Base-by-base conservation (phyloP, 2,329 filamentous ascomycete genomes). In the Aspergillus latus region DNA sequence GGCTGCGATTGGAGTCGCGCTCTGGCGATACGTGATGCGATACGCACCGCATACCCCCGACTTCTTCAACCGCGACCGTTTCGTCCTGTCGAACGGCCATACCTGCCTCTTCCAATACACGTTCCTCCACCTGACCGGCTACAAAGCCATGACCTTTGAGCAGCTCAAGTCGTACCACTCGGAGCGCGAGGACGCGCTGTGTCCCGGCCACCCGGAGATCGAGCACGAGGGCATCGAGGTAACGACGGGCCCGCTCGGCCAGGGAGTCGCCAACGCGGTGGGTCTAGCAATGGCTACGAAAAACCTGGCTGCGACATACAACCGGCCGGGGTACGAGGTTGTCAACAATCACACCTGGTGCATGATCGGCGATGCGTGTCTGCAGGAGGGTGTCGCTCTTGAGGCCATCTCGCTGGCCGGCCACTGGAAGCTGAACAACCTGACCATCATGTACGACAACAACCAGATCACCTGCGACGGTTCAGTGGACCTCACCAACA, bases 391-490 rank as follows among this genome's bases (percentile, higher is more conserved):
- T 29, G 82, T 85, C 0, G 78, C 74, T 0, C 72, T 84, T 1
- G 84, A 86, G 65, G 79, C 83, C 0, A 78, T 86, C 47, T 78
- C 78, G 3, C 76, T 84, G 5, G 76, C 80, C 43, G 82, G 82
- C 34, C 82, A 85, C 59, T 73, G 78, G 66, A 76, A 74, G 59
- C 72, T 86, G 8, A 79, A 81, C 69, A 85, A 85, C 65, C 69
- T 86, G 1, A 78, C 78, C 3, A 68, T 85, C 28, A 80, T 84
- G 46, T 85, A 85, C 60, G 83, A 85, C 61, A 85, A 86, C 68
- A 85, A 85, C 66, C 79, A 83, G 62, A 73, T 85, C 47, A 84
- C 82, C 4, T 85, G 82, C 62, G 83, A 85, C 56, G 83, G 83
- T 1, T 77, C 76, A 2, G 76, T 84, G 2, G 81, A 84, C 65